These are phyloP conservation scores for Musa schizocarpa DNA, from an alignment of 176 grass and related monocot species.

Conservation along the genomic window DNA sequence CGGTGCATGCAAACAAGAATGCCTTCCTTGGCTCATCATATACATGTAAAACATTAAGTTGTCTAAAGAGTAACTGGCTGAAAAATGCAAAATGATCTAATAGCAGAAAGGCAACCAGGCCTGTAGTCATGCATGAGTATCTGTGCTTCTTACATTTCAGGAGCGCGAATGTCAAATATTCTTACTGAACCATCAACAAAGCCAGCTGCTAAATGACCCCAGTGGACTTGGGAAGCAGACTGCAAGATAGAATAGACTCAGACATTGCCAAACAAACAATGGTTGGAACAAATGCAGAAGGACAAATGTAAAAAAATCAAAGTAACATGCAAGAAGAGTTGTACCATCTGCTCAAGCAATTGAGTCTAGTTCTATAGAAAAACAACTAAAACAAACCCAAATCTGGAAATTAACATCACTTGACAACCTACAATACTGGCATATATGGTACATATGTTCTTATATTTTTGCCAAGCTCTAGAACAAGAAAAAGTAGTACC, in stretches of 20 bases:
- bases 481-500: too few relatives aligned
- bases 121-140: too few relatives aligned
- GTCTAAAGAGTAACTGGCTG: too few relatives aligned
- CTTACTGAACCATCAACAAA: slow-evolving; percentile 64
- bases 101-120: not conserved
- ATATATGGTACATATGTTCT: too few relatives aligned
- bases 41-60: not conserved
- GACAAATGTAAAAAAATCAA: not conserved
- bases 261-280: slow-evolving; percentile 15
- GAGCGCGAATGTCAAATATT: slow-evolving; percentile 77
- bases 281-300: not conserved
- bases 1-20: not conserved
- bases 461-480: too few relatives aligned
- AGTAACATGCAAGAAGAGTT: too few relatives aligned
- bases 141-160: slow-evolving; percentile 44
- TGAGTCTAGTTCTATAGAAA: too few relatives aligned
- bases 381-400: too few relatives aligned
- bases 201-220: slow-evolving; percentile 70
- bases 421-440: too few relatives aligned
- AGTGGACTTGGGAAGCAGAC: slow-evolving; percentile 61
- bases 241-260: slow-evolving; percentile 33
- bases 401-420: too few relatives aligned
- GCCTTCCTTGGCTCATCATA: not conserved
- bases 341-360: not conserved
- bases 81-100: slow-evolving; percentile 9